Conservation (phyloP, 768 basidiomycete species). For the Galerina marginata region DNA sequence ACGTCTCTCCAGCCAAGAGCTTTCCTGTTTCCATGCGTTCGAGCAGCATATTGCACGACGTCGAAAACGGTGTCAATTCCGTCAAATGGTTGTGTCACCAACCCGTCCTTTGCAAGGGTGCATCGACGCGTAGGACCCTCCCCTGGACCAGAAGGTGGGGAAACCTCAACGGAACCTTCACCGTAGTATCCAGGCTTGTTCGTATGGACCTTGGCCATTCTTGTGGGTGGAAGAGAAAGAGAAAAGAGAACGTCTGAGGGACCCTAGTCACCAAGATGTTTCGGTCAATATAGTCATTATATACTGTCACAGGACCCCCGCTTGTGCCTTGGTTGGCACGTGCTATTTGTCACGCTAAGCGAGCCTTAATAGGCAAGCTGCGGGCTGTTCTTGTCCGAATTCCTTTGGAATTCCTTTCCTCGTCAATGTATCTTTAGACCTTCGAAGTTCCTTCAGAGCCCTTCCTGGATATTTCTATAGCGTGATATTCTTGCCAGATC, state of each 20-base stretch:
- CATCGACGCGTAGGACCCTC: constrained; percentile 65
- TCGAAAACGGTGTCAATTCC: constrained; percentile 86
- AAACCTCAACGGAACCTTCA: constrained; percentile 68
- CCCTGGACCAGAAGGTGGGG: constrained; percentile 43
- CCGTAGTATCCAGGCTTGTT: constrained; percentile 55
- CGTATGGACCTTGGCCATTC: constrained; percentile 40
- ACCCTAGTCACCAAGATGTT: no score
- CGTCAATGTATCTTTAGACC: no score
- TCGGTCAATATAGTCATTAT: no score
- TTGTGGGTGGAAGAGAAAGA: constrained; percentile 14
- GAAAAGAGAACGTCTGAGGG: constrained; percentile 8
- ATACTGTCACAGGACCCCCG: no score
- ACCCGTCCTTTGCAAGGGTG: constrained; percentile 55
- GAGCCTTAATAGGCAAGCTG: no score
- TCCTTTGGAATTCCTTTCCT: no score
- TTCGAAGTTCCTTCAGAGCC: no score
- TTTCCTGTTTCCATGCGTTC: constrained; percentile 74
- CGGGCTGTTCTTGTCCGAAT: no score
- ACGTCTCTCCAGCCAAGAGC: constrained; percentile 85
- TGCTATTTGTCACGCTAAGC: no score
- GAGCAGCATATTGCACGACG: constrained; percentile 73
- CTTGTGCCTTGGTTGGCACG: no score
- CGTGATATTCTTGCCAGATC: no score
- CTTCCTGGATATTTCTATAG: no score
- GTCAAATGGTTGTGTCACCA: constrained; percentile 69